A percentile compares a stretch with the other conserved stretches of the same genome.
These are phyloP conservation scores for Mycosphaerelloides madeirae DNA, from an alignment of 2,329 filamentous ascomycete genomes.

Conservation along the genomic window DNA sequence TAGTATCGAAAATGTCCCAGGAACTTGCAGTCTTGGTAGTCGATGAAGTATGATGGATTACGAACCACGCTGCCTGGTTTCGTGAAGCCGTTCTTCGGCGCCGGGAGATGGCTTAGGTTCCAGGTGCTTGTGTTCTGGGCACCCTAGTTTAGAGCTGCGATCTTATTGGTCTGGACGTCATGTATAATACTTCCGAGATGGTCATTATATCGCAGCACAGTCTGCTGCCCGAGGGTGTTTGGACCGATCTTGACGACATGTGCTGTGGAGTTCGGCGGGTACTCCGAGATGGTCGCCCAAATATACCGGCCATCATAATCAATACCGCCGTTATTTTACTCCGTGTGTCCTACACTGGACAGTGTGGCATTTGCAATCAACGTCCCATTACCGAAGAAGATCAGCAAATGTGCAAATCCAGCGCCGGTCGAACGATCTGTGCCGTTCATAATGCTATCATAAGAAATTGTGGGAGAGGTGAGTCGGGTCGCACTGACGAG, in stretches of 20 bases:
- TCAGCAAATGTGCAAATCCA: conserved; percentile 44
- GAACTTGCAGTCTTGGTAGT: conserved; percentile 53
- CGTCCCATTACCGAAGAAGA: conserved; percentile 42
- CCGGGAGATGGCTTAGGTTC: conserved; percentile 22
- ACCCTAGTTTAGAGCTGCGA: conserved; percentile 48
- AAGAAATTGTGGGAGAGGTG: conserved; percentile 20
- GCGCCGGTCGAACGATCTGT: conserved; percentile 1
- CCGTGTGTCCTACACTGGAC: conserved; percentile 35
- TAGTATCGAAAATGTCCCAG: conserved; percentile 40
- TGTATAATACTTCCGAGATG: conserved; percentile 48
- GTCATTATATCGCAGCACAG: conserved; percentile 33
- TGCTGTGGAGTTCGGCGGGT: conserved; percentile 46
- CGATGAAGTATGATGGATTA: conserved; percentile 45
- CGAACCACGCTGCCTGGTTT: conserved; percentile 13
- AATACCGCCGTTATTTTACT: conserved; percentile 48
- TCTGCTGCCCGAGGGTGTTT: conserved; percentile 32
- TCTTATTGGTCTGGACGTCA: conserved; percentile 32
- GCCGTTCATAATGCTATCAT: neutral
- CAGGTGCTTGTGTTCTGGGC: conserved; percentile 39
- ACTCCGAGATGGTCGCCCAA: conserved; percentile 47
- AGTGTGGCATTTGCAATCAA: conserved; percentile 45
- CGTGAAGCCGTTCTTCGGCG: conserved; percentile 8
- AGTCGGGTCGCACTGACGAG: conserved; percentile 46
- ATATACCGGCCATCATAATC: conserved; percentile 47
- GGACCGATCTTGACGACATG: conserved; percentile 41